Evolutionary conservation across 2,329 filamentous ascomycete species (phyloP).

Genomic region (Bipolaris zeicola): DNA sequence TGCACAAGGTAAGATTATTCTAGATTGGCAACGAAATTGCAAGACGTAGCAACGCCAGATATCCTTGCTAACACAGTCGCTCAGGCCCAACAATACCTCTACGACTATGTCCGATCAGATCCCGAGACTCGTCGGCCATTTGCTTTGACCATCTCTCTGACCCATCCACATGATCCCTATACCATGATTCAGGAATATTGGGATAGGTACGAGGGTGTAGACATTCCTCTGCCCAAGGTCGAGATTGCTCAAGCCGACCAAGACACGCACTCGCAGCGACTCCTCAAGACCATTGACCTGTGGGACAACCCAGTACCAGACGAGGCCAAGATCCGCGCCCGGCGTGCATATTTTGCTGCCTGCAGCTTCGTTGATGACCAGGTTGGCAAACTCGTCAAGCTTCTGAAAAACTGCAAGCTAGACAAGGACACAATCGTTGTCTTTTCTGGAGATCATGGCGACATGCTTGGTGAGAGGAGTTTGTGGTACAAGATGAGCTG

Average conservation of each 20-base stretch:
- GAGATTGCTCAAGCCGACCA: conserved; percentile 79
- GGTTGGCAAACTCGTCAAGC: conserved; percentile 79
- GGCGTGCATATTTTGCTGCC: conserved; percentile 88
- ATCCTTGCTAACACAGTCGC: conserved; percentile 12
- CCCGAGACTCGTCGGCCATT: conserved; percentile 73
- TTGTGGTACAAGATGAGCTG: conserved; percentile 99
- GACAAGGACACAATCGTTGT: conserved; percentile 87
- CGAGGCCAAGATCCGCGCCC: conserved; percentile 83
- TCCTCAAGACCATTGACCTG: conserved; percentile 85
- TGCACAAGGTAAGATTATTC: conserved; percentile 66
- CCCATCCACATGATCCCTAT: conserved; percentile 93
- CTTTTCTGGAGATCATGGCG: conserved; percentile 91
- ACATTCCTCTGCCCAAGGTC: conserved; percentile 82
- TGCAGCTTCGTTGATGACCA: conserved; percentile 95
- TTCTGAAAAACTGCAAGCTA: conserved; percentile 78
- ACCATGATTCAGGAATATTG: conserved; percentile 93
- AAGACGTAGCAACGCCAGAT: neutral
- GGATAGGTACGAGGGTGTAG: conserved; percentile 87
- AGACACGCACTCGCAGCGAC: conserved; percentile 83
- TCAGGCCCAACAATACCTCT: conserved; percentile 80
- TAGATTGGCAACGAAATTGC: neutral
- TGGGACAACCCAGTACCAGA: conserved; percentile 83
- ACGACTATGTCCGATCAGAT: conserved; percentile 85
- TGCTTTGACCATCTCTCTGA: conserved; percentile 87
- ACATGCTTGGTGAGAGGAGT: conserved; percentile 92